phyloP scores from a whole-genome alignment of 2,329 filamentous ascomycete genomes.

The Xylaria sp. region DNA sequence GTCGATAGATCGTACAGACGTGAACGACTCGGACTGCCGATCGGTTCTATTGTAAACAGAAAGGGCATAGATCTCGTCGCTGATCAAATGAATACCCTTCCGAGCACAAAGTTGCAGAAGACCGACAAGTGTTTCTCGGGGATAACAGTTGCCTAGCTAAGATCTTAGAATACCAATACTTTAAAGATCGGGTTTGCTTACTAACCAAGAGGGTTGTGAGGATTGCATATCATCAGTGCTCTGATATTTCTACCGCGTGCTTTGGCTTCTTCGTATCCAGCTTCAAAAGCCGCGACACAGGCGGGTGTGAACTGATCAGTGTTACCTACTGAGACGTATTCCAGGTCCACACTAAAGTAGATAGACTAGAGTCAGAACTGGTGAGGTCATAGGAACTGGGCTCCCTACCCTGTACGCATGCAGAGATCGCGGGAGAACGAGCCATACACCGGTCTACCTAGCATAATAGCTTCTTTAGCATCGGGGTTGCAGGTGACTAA shows the following conservation, averaged over 20 bases:
- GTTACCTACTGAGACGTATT: conserved; percentile 40
- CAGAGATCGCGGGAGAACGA: conserved; percentile 39
- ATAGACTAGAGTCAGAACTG: conserved; percentile 2
- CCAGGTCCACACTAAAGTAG: conserved; percentile 28
- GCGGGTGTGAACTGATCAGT: conserved; percentile 40
- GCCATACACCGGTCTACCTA: conserved; percentile 41
- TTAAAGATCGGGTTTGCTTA: background rate
- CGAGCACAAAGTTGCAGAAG: conserved; percentile 40
- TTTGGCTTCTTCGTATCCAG: conserved; percentile 38
- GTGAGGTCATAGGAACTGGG: conserved; percentile 1
- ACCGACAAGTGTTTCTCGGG: conserved; percentile 38
- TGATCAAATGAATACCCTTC: conserved; percentile 42
- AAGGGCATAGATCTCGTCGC: conserved; percentile 44
- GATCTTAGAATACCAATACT: conserved; percentile 2
- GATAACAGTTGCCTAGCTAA: conserved; percentile 38
- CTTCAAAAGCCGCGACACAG: conserved; percentile 38
- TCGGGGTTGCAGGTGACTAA: conserved; percentile 40
- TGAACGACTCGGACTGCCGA: conserved; percentile 33
- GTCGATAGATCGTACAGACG: conserved; percentile 36
- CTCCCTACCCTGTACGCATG: conserved; percentile 42
- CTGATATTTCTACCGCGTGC: conserved; percentile 36
- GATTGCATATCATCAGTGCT: conserved; percentile 41
- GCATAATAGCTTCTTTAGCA: conserved; percentile 33
- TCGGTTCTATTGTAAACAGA: conserved; percentile 35
- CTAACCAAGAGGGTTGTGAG: conserved; percentile 42